Conservation (phyloP, 192 early-diverging fungal genomes). For the Coemansia umbellata region DNA sequence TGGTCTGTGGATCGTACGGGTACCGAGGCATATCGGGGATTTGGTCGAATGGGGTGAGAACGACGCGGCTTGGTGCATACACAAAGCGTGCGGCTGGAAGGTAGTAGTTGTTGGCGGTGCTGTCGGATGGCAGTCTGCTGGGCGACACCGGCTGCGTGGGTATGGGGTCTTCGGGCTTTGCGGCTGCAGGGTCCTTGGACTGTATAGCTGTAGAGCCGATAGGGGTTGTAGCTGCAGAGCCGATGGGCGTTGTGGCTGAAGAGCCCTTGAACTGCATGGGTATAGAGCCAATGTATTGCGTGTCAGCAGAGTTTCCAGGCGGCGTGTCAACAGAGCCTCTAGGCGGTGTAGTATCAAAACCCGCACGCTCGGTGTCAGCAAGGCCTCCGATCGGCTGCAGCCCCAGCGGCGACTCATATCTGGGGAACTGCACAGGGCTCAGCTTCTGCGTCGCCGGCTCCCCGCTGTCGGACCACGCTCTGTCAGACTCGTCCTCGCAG, state of each 20-base stretch:
- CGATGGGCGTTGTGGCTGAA: no score
- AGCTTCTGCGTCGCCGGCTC: no score
- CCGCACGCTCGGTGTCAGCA: not conserved
- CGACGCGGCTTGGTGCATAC: conserved; percentile 21
- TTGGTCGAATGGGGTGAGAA: not conserved
- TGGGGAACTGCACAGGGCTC: no score
- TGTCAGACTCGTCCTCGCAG: not conserved
- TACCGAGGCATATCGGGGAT: not conserved
- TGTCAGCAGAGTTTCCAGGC: no score
- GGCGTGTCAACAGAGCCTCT: not conserved
- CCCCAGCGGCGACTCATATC: not conserved
- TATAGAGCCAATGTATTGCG: no score
- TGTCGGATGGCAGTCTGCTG: conserved; percentile 5
- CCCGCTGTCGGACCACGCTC: not conserved
- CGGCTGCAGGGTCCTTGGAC: not conserved
- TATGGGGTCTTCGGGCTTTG: not conserved
- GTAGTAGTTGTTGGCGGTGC: not conserved
- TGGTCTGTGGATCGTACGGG: conserved; percentile 28
- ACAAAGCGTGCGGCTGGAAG: conserved; percentile 9
- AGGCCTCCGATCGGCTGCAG: not conserved
- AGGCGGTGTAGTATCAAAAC: not conserved
- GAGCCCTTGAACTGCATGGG: no score
- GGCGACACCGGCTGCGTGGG: conserved; percentile 38
- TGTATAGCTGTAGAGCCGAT: no score
- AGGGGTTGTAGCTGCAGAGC: no score